A percentile compares a stretch with the other conserved stretches of the same genome.
phyloP scores from a whole-genome alignment of 192 early-diverging fungal species.

The Pecoramyces ruminantium region DNA sequence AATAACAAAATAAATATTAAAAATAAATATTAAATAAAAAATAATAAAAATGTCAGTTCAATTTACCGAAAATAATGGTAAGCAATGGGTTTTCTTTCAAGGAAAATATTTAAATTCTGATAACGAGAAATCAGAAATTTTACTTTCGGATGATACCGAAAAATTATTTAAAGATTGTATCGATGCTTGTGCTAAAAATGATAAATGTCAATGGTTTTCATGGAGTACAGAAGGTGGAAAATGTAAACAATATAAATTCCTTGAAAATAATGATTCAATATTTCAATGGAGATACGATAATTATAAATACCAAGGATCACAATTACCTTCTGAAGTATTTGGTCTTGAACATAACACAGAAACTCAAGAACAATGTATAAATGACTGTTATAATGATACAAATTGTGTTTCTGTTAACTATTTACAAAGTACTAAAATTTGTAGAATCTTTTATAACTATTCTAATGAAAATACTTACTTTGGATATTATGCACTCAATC shows the following conservation, averaged over 20 bases:
- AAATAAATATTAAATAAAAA: neutral
- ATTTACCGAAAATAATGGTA: neutral
- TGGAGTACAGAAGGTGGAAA: neutral
- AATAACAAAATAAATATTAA: neutral
- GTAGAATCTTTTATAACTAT: neutral
- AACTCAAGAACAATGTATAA: neutral
- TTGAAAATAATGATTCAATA: neutral
- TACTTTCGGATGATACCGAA: neutral
- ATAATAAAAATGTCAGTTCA: neutral
- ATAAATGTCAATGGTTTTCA: neutral
- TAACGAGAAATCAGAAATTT: neutral
- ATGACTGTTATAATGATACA: neutral
- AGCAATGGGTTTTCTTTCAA: neutral
- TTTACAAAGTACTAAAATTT: neutral
- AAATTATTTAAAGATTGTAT: neutral
- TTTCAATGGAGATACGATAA: neutral
- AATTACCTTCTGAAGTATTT: neutral
- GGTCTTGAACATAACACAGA: neutral
- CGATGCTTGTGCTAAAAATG: neutral
- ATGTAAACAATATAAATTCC: neutral
- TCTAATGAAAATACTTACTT: neutral
- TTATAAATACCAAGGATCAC: neutral
- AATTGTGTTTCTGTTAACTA: neutral
- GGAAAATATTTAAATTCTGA: neutral
- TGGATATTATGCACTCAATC: neutral